Evolutionary conservation across 805 yeast genomes (phyloP).

Genomic region (Scheffersomyces stipitis): DNA sequence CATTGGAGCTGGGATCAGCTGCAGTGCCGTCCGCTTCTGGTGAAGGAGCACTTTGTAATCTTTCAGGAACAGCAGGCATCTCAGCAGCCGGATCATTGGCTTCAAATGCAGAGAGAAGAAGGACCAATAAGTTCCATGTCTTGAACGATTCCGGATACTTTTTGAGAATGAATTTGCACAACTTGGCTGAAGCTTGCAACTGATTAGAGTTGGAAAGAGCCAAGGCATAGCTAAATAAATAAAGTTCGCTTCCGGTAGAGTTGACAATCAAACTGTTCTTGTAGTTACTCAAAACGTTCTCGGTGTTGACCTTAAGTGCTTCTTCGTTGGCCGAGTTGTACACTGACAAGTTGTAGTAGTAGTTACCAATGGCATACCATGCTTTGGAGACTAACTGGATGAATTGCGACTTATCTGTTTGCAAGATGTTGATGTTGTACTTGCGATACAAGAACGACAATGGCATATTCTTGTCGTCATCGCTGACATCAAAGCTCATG

Average conservation of each 20-base stretch:
- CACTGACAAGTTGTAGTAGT: conserved; percentile 25
- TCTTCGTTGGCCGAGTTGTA: conserved; percentile 23
- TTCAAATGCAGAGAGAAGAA: conserved; percentile 63
- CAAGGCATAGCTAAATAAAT: conserved; percentile 48
- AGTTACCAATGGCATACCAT: conserved; percentile 39
- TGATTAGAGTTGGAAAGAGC: conserved; percentile 45
- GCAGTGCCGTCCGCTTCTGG: neutral
- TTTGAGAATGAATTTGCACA: conserved; percentile 50
- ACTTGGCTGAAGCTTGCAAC: conserved; percentile 42
- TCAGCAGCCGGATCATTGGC: conserved; percentile 30
- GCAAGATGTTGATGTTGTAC: conserved; percentile 32
- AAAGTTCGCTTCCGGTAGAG: conserved; percentile 29
- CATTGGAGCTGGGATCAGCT: neutral
- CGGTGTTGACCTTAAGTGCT: conserved; percentile 14
- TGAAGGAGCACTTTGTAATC: neutral
- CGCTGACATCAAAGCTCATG: conserved; percentile 27
- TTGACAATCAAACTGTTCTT: conserved; percentile 38
- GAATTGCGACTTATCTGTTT: conserved; percentile 25
- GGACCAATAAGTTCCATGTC: conserved; percentile 66
- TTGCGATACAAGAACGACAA: conserved; percentile 37
- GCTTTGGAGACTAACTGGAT: conserved; percentile 31
- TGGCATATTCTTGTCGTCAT: conserved; percentile 9
- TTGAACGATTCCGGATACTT: conserved; percentile 55
- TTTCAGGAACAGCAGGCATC: neutral
- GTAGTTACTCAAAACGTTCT: conserved; percentile 21